These are phyloP conservation scores for bread wheat (Triticum aestivum) DNA, from an alignment of 176 grass and related monocot species.

Conservation along the genomic window DNA sequence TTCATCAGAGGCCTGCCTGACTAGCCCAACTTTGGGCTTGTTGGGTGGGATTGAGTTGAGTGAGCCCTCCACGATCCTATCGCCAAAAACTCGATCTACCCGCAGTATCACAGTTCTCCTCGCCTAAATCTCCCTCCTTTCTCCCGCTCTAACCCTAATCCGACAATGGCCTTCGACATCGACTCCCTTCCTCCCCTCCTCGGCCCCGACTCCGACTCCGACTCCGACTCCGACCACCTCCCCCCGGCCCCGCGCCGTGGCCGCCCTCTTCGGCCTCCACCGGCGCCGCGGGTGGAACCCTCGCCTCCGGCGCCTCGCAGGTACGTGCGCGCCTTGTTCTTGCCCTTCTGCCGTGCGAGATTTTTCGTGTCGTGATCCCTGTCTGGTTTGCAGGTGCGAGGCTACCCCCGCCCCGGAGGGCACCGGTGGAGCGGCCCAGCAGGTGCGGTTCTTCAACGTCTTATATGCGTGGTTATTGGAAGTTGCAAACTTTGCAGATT, in stretches of 20 bases:
- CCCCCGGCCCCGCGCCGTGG: conserved; percentile 14
- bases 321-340: background rate
- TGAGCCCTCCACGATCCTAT: background rate
- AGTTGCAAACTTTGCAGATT: background rate
- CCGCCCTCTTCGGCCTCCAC: background rate
- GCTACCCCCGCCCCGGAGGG: background rate
- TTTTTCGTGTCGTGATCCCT: background rate
- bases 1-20: no score
- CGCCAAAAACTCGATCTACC: background rate
- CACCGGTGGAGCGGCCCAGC: background rate
- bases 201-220: background rate
- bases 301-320: background rate
- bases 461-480: background rate
- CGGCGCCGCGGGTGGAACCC: background rate
- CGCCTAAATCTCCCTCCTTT: background rate
- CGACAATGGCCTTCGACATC: conserved; percentile 24
- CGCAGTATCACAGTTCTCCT: background rate
- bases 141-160: conserved; percentile 40
- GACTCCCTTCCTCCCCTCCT: background rate
- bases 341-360: background rate
- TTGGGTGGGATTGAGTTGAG: background rate
- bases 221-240: conserved; percentile 16
- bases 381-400: conserved; percentile 27
- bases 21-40: no score
- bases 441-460: background rate